Evolutionary conservation across 2,329 filamentous ascomycete species (phyloP), one percentile per base, ranked within the genome.

Genomic region (Aspergillus felis): DNA sequence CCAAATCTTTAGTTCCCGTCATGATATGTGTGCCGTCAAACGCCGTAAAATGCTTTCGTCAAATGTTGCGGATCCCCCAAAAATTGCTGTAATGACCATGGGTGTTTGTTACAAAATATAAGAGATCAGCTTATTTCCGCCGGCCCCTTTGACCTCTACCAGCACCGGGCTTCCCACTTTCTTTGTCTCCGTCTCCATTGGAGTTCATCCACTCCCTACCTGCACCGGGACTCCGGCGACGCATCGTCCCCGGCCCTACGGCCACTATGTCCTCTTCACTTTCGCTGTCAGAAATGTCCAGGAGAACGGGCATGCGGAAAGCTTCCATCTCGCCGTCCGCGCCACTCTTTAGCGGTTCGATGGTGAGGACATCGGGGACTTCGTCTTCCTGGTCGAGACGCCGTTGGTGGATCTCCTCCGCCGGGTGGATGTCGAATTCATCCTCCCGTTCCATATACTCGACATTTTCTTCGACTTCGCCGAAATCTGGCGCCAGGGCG

Each of bases 391-490:
- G 83, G 71, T 97, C 92, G 2, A 97, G 81, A 47, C 92, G 85
- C 29, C 93, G 86, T 73, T 96, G 93, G 71, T 95, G 91, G 56
- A 97, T 87, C 73, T 97, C 93, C 71, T 97, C 93, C 57, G 93
- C 88, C 0, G 92, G 92, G 71, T 97, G 94, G 56, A 97, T 95
- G 73, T 99, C 95, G 67, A 99, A 99, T 71, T 99, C 94, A 71
- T 99, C 94, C 76, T 99, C 94, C 56, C 86, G 85, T 74, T 99
- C 94, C 46, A 95, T 85, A 71, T 99, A 99, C 72, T 97, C 91
- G 24, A 96, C 92, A 66, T 99, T 99, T 76, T 99, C 94, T 75
- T 99, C 94, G 14, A 99, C 92, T 74, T 99, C 94, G 44, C 88
- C 90, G 74, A 99, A 99, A 75, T 99, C 95, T 0, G 94, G 94